phyloP scores from a whole-genome alignment of 23 red algal species.

The Pyropia yezoensis region DNA sequence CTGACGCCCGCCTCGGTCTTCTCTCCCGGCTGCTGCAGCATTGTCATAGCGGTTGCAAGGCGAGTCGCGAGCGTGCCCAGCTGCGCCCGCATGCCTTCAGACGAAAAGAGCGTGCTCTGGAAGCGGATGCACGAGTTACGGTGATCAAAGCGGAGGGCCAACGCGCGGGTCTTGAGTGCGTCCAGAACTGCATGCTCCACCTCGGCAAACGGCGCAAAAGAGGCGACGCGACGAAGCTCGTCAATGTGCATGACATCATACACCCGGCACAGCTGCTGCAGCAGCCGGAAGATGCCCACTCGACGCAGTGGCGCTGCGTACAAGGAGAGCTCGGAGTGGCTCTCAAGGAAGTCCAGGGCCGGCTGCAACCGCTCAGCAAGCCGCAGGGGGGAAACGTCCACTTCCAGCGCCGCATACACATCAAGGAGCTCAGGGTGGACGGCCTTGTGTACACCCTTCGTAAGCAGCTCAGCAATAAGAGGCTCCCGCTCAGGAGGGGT shows the following conservation, averaged over 20 bases:
- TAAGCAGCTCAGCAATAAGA: slow-evolving; percentile 51
- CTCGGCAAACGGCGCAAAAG: slow-evolving; percentile 66
- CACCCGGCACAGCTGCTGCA: slow-evolving; percentile 64
- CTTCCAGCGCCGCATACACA: slow-evolving; percentile 65
- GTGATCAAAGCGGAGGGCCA: slow-evolving; percentile 83
- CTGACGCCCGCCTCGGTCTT: slow-evolving; percentile 27
- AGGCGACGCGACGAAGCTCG: slow-evolving; percentile 47
- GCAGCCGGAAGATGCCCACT: slow-evolving; percentile 61
- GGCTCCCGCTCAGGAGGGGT: slow-evolving; percentile 27
- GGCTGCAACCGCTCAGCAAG: slow-evolving; percentile 67
- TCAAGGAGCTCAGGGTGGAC: slow-evolving; percentile 47
- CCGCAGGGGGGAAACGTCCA: slow-evolving; percentile 46
- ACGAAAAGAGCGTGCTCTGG: slow-evolving; percentile 52
- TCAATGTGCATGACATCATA: slow-evolving; percentile 82
- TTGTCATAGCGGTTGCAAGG: slow-evolving; percentile 44
- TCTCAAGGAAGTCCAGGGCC: slow-evolving; percentile 51
- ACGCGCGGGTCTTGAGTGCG: slow-evolving; percentile 62
- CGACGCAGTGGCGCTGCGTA: slow-evolving; percentile 68
- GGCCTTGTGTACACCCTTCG: slow-evolving; percentile 21
- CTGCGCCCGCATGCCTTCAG: slow-evolving; percentile 62
- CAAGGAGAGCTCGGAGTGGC: slow-evolving; percentile 34
- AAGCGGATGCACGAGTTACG: slow-evolving; percentile 69
- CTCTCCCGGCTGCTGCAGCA: slow-evolving; percentile 33
- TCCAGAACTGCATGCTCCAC: slow-evolving; percentile 75
- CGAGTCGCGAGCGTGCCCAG: slow-evolving; percentile 48